A percentile compares a stretch with the other conserved stretches of the same genome.
These are phyloP conservation scores for Catharanthus roseus DNA, from an alignment of 257 asterid species.

Conservation along the genomic window DNA sequence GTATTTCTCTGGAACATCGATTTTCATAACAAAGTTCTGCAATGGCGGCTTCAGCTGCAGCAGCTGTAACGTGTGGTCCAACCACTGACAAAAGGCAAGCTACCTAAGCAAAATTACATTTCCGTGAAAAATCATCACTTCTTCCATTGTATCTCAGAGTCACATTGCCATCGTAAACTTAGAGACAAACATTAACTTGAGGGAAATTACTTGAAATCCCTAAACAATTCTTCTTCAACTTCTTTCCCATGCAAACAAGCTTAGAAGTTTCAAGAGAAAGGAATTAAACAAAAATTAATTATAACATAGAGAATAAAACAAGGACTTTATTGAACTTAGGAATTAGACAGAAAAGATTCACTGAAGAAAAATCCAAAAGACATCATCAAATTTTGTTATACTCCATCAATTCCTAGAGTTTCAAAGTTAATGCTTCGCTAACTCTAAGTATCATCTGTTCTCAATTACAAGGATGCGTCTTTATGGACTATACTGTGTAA, in stretches of 20 bases:
- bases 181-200: not conserved
- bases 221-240: not conserved
- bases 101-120: constrained; percentile 38
- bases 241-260: not conserved
- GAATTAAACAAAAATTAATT: too few relatives aligned
- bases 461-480: not conserved
- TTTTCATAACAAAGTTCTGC: constrained; percentile 85
- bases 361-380: not conserved
- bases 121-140: not conserved
- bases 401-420: not conserved
- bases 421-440: not conserved
- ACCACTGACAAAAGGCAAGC: constrained; percentile 61
- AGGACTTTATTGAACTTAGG: not conserved
- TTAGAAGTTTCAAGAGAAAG: too few relatives aligned
- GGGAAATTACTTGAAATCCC: not conserved
- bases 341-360: not conserved
- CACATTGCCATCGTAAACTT: not conserved
- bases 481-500: not conserved
- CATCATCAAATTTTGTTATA: not conserved
- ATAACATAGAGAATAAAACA: too few relatives aligned
- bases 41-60: constrained; percentile 90
- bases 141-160: not conserved
- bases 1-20: constrained; percentile 71
- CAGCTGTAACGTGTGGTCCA: constrained; percentile 67
- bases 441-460: not conserved